Base-by-base conservation (phyloP, 1,139 yeast species). In the Ogataea hybrid region DNA sequence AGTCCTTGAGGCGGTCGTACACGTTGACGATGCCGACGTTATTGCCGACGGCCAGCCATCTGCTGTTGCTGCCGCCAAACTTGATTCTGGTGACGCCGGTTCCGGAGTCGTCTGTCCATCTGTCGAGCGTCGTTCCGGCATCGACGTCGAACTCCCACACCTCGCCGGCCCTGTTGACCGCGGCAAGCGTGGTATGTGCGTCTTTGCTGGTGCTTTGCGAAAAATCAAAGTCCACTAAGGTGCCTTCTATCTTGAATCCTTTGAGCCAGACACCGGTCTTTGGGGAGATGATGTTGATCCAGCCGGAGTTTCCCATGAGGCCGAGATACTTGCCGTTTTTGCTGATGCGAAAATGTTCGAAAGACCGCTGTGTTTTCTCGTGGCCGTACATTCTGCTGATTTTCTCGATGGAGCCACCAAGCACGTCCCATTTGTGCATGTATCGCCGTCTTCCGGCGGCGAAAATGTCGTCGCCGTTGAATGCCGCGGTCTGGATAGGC, bases 381-480 rank as follows among this genome's bases (percentile, higher is more conserved):
- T 89, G 95, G 2, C 98, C 98, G 59, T 90, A 92, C 74, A 92
- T 69, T 64, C 97, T 77, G 40, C 88, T 79, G 37, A 92, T 79
- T 63, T 90, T 92, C 51, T 88, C 95, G 32, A 89, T 81, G 4
- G 54, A 39, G 16, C 66, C 64, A 10, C 75, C 69, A 40, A 77
- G 76, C 43, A 92, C 71, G 62, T 89, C 92, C 96, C 97, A 90
- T 43, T 88, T 81, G 64, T 85, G 87, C 86, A 92, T 81, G 61
- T 84, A 90, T 46, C 87, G 76, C 68, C 98, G 80, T 68, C 97
- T 79, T 47, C 98, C 98, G 46, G 86, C 96, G 2, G 95, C 88
- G 60, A 78, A 83, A 3, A 92, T 78, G 44, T 69, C 70, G 50
- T 75, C 79, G 6, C 50, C 56, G 49, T 68, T 69, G 62, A 87